Evolutionary conservation across 2,329 filamentous ascomycete genomes (phyloP), one percentile per base, ranked within the genome.

Genomic region (Aspergillus fructus): DNA sequence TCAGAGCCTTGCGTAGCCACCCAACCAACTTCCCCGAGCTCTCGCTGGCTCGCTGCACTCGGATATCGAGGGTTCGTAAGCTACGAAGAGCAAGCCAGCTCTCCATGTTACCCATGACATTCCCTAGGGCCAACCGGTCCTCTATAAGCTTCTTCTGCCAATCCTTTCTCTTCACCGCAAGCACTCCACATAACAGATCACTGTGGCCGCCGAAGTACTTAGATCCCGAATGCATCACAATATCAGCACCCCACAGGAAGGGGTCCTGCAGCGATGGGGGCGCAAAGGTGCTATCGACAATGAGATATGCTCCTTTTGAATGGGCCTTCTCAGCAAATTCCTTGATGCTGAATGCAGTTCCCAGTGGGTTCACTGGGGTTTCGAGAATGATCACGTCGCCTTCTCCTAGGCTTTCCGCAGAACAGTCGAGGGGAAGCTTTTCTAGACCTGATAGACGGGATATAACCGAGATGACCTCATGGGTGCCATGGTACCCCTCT

Each of bases 121-220:
- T 83, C 2, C 94, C 94, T 9, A 97, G 78, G 59, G 86, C 84
- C n/a, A 92, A 68, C 2, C 94, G 81, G 70, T 99, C 93, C 2
- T 74, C 71, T 48, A 81, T 76, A 66, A 97, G 76, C 21, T 75
- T 78, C 39, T 73, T 71, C 21, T 85, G 72, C 88, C 88, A 90
- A 9, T 79, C 79, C 47, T 80, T 67, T 48, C 76, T 76, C 24
- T 83, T 79, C 4, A 92, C 83, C 0, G 86, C 85, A 34, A 99
- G 77, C 15, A 96, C 88, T n/a, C 94, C 94, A 70, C 90, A 96
- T 4, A 99, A 84, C 82, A 97, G 82, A 75, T 99, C 94, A 63
- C 89, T 93, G 76, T 99, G 94, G 0, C 94, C 94, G 23, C 94
- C 94, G 63, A 99, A 85, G 76, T 97, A 99, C 81, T 97, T 99